These are phyloP conservation scores for Boletus eberwhitei DNA, from an alignment of 768 basidiomycete species.

Conservation along the genomic window DNA sequence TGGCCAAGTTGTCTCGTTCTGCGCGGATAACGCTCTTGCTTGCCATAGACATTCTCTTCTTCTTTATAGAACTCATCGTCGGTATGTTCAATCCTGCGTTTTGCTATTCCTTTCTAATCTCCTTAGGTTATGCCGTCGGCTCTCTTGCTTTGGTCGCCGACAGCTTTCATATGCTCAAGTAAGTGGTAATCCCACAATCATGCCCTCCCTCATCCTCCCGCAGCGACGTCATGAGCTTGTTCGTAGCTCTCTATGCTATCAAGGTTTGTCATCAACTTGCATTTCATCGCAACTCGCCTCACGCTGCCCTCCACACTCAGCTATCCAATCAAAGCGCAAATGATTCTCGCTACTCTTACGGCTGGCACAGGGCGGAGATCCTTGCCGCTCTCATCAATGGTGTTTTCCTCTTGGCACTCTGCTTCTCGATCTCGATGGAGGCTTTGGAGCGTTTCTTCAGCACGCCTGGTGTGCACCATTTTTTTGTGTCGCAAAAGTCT, in stretches of 20 bases:
- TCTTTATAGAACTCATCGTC: constrained; percentile 79
- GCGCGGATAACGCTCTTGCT: constrained; percentile 73
- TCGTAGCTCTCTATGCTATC: constrained; percentile 95
- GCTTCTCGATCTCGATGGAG: constrained; percentile 93
- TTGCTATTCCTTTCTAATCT: constrained; percentile 9
- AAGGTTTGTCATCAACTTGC: constrained; percentile 42
- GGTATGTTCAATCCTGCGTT: constrained; percentile 42
- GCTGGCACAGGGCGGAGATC: constrained; percentile 99
- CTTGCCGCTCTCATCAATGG: constrained; percentile 94
- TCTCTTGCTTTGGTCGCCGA: constrained; percentile 95
- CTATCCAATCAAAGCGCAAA: constrained; percentile 56
- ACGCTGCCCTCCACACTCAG: constrained; percentile 35
- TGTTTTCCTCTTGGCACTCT: constrained; percentile 93
- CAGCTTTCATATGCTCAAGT: constrained; percentile 99
- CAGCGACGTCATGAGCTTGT: constrained; percentile 94
- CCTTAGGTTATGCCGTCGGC: constrained; percentile 87
- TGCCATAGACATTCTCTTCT: constrained; percentile 81
- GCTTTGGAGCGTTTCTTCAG: constrained; percentile 88
- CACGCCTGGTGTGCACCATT: constrained; percentile 55
- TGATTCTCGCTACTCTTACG: constrained; percentile 87
- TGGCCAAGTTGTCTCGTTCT: constrained; percentile 55
- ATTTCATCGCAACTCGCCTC: constrained; percentile 5
- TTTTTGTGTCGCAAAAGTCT: constrained; percentile 1
- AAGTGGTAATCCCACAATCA: constrained; percentile 24
- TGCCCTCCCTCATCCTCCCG: constrained; percentile 9